Evolutionary conservation across 768 basidiomycete species (phyloP).

Genomic region (Xanthoconium stramineum): DNA sequence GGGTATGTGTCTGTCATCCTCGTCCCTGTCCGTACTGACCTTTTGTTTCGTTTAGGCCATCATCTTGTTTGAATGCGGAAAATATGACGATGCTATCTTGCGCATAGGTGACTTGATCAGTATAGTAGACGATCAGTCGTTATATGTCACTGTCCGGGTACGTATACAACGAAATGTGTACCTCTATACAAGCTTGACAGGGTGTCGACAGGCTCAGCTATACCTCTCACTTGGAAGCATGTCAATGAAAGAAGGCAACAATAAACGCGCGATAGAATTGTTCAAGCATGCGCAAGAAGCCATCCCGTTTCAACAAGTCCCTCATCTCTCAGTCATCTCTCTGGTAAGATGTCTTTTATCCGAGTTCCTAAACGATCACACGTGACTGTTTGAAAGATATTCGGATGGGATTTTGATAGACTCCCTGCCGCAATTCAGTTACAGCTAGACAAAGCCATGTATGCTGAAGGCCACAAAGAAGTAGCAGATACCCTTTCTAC

Average conservation of each 20-base stretch:
- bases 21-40: too few species aligned
- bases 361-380: too few species aligned
- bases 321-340: neutral
- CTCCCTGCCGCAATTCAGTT: too few species aligned
- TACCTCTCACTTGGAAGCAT: neutral
- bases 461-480: neutral
- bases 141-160: neutral
- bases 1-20: too few species aligned
- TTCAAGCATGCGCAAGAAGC: neutral
- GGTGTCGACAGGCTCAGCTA: neutral
- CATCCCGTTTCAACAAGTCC: neutral
- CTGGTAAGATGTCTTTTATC: too few species aligned
- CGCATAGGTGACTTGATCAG: neutral
- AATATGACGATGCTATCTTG: too few species aligned
- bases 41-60: too few species aligned
- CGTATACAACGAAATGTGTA: neutral
- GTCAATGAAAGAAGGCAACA: neutral
- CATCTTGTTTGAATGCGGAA: too few species aligned
- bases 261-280: neutral
- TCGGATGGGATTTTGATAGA: too few species aligned
- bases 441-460: too few species aligned
- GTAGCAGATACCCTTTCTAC: neutral
- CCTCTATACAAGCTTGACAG: neutral
- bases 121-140: neutral
- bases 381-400: too few species aligned